Evolutionary conservation across 2,329 filamentous ascomycete species (phyloP).

Genomic region (Escovopsis sp.): DNA sequence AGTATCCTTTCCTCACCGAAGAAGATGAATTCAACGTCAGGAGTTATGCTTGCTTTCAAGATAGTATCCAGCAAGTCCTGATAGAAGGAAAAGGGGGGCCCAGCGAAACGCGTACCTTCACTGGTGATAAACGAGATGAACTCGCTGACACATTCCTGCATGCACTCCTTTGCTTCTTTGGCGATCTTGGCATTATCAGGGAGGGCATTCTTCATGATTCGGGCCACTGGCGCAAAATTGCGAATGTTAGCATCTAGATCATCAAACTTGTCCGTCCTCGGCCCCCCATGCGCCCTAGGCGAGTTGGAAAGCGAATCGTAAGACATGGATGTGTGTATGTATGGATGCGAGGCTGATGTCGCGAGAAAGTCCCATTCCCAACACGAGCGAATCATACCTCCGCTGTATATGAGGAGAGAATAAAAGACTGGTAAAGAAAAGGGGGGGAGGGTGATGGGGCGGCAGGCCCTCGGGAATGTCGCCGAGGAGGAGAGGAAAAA

Average conservation of each 20-base stretch:
- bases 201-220: conserved; percentile 96
- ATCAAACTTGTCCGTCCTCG: conserved; percentile 34
- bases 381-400: conserved; percentile 32
- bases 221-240: conserved; percentile 89
- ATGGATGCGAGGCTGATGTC: conserved; percentile 18
- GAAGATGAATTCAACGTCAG: neutral
- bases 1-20: too few species aligned
- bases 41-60: neutral
- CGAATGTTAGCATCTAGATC: conserved; percentile 81
- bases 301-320: conserved; percentile 39
- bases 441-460: neutral
- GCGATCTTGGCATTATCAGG: conserved; percentile 98
- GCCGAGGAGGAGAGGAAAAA: too few species aligned
- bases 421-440: conserved; percentile 1
- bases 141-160: conserved; percentile 99
- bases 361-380: conserved; percentile 14
- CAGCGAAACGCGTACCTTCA: conserved; percentile 55
- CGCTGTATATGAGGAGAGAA: neutral
- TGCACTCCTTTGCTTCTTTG: conserved; percentile 98
- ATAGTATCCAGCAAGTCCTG: neutral
- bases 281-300: conserved; percentile 32
- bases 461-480: too few species aligned
- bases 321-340: conserved; percentile 41
- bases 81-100: neutral
- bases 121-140: conserved; percentile 99